Base-by-base conservation (phyloP, 164 flowering plant species). In the Platanus orientalis region DNA sequence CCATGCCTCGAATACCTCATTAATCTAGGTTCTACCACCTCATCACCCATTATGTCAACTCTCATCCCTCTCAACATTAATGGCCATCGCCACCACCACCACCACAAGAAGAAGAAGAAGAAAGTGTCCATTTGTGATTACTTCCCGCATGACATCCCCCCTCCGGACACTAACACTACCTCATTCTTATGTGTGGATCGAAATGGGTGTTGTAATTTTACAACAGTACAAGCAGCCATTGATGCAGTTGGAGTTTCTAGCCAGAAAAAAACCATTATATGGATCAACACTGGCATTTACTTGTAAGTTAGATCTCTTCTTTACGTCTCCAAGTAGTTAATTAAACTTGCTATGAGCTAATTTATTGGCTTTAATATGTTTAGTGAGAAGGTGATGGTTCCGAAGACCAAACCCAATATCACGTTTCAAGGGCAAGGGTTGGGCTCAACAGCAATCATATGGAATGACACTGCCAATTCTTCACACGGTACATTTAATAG, bases 361-460 rank as follows among this genome's bases (percentile, higher is more conserved):
- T 14, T 42, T 2, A 10, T 28, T 20, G 28, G 1, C 54, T 62
- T 24, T 28, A 45, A 51, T 40, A 51, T 24, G 48, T 71, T 25
- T 34, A 92, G 96, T 69, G 98, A 90, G 72, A 93, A 90, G 67
- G 89, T 93, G 32, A 75, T 65, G 2, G 69, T 93, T 19, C 87
- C 92, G 14, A 84, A 50, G 45, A 82, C 72, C 57, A 90, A 89
- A 63, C 82, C 86, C 10, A 93, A 93, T 49, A 76, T 89, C 32
- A 93, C 98, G 42, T 85, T 93, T 67, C 97, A 90, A 83, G 98
- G 98, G 58, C 97, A 90, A 79, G 96, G 97, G 36, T 84, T 74
- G 44, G 75, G 77, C 6, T 70, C 82, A 0, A 93, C 98, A 7
- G 94, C 96, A 20, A 87, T 93, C 16, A 81, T 77, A 21, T 93